Percentiles rank a stretch among this genome's conserved stretches.
phyloP scores from a whole-genome alignment of 805 yeast genomes.

The Starmera pachycereana region DNA sequence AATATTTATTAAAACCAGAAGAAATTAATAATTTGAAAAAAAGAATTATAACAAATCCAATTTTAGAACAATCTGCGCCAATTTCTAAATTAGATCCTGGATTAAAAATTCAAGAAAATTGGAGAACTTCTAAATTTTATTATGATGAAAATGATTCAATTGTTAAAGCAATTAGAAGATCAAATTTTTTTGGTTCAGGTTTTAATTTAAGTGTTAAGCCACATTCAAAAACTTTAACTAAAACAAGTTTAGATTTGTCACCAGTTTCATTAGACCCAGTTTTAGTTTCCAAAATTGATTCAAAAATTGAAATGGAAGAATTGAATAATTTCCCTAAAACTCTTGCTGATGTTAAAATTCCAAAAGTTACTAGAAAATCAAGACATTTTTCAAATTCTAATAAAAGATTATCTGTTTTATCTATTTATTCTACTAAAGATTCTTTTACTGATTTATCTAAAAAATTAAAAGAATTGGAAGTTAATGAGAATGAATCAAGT shows the following conservation, averaged over 20 bases:
- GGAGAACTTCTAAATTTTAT: conserved; percentile 9
- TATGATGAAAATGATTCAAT: conserved; percentile 20
- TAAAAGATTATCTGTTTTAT: conserved; percentile 62
- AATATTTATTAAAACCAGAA: conserved; percentile 13
- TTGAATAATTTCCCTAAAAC: conserved; percentile 30
- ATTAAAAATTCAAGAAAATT: conserved; percentile 17
- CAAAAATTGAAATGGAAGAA: conserved; percentile 1
- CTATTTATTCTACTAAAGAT: conserved; percentile 58
- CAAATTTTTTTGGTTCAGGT: conserved; percentile 31
- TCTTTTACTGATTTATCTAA: conserved; percentile 51
- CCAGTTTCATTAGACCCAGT: no score
- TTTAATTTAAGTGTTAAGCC: conserved; percentile 25
- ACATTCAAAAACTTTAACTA: conserved; percentile 16
- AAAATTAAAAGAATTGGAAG: conserved; percentile 21
- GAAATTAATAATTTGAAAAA: conserved; percentile 22
- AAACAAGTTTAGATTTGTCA: no score
- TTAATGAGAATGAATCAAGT: conserved; percentile 3
- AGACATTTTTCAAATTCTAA: conserved; percentile 49
- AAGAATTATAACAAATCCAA: conserved; percentile 26
- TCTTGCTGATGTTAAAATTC: conserved; percentile 55
- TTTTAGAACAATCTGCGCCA: conserved; percentile 26
- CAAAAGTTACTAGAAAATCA: conserved; percentile 62
- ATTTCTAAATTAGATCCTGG: conserved; percentile 35
- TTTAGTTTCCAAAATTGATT: conserved; percentile 1
- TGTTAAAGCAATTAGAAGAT: conserved; percentile 33